A percentile compares a stretch with the other conserved stretches of the same genome.
phyloP scores from a whole-genome alignment of 176 grass and related monocot genomes.

The Juncus effusus region DNA sequence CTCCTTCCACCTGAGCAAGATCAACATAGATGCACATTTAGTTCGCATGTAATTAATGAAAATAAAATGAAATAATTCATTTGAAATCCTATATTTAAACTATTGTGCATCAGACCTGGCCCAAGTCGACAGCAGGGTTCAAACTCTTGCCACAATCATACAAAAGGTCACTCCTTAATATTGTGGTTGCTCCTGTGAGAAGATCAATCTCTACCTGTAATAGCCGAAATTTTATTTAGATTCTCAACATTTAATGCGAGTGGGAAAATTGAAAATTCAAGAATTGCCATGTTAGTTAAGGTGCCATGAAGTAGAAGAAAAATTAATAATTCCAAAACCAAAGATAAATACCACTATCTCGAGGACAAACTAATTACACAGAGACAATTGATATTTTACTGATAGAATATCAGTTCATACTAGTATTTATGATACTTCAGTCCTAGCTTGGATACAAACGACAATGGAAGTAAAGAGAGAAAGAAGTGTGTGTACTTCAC shows the following conservation, averaged over 20 bases:
- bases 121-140: conserved; percentile 72
- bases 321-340: too few species aligned
- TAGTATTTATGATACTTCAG: too few species aligned
- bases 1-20: conserved; percentile 41
- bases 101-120: conserved; percentile 36
- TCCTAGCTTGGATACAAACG: too few species aligned
- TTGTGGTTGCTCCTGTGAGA: conserved; percentile 54
- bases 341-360: too few species aligned
- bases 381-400: too few species aligned
- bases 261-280: background rate
- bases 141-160: conserved; percentile 76
- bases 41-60: background rate
- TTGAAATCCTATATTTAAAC: background rate
- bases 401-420: too few species aligned
- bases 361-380: too few species aligned
- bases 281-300: background rate
- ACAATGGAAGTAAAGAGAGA: background rate
- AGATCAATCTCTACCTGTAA: conserved; percentile 63
- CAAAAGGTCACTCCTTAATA: conserved; percentile 41
- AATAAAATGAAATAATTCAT: background rate
- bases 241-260: background rate
- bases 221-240: conserved; percentile 1
- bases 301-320: background rate
- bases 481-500: conserved; percentile 36
- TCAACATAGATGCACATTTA: background rate